phyloP scores from a whole-genome alignment of 2,329 filamentous ascomycete species.

The Xylariales sp. region DNA sequence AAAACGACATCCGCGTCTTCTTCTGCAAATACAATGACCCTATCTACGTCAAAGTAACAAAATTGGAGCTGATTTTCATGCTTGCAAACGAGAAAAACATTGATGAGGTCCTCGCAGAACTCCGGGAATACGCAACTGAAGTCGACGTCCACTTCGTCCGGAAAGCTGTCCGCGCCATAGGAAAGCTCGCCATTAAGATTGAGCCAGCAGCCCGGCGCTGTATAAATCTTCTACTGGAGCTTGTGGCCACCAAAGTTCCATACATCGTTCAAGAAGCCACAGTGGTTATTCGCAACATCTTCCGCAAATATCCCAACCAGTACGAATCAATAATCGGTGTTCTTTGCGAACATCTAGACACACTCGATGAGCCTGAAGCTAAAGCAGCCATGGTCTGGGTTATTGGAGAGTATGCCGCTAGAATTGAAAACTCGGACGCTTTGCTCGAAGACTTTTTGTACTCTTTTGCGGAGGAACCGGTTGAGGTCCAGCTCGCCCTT shows the following conservation, averaged over 20 bases:
- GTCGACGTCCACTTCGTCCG: conserved; percentile 98
- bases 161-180: conserved; percentile 94
- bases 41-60: conserved; percentile 99
- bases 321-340: conserved; percentile 98
- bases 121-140: conserved; percentile 95
- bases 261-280: conserved; percentile 99
- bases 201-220: conserved; percentile 87
- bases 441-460: conserved; percentile 93
- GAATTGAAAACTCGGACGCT: conserved; percentile 94
- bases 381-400: conserved; percentile 99
- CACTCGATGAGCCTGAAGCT: conserved; percentile 92
- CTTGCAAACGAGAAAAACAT: conserved; percentile 94
- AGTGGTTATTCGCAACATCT: conserved; percentile 97
- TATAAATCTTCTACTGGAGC: conserved; percentile 86
- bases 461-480: conserved; percentile 87
- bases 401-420: conserved; percentile 94
- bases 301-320: conserved; percentile 97
- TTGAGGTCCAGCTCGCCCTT: conserved; percentile 91
- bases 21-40: conserved; percentile 99
- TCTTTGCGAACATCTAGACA: conserved; percentile 93
- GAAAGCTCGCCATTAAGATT: conserved; percentile 98
- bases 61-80: conserved; percentile 98
- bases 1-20: conserved; percentile 97
- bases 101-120: conserved; percentile 85
- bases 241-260: conserved; percentile 96